Evolutionary conservation across 768 basidiomycete species (phyloP).

Genomic region (Porphyrellus cyaneotinctus): DNA sequence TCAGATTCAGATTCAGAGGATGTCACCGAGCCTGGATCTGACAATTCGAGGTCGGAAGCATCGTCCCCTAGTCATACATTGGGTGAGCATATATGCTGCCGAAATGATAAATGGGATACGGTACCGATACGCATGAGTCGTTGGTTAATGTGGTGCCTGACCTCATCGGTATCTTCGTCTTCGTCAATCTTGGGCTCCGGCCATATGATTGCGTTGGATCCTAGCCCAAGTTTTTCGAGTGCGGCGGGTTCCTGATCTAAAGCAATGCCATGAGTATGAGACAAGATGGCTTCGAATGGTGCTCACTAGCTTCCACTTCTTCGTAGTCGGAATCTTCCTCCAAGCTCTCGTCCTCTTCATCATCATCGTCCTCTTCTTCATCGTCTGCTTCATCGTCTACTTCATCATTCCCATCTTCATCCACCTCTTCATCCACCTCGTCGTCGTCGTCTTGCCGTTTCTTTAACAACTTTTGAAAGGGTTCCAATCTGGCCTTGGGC

Average conservation of each 20-base stretch:
- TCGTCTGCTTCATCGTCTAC: constrained; percentile 37
- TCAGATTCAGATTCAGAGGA: constrained; percentile 46
- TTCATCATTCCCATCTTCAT: constrained; percentile 24
- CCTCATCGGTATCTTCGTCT: constrained; percentile 58
- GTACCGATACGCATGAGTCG: constrained; percentile 74
- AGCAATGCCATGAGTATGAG: constrained; percentile 1
- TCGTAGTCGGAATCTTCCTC: constrained; percentile 57
- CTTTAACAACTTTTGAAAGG: constrained; percentile 73
- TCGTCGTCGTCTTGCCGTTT: constrained; percentile 34
- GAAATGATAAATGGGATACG: neutral
- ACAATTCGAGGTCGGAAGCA: constrained; percentile 56
- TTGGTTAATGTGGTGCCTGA: constrained; percentile 64
- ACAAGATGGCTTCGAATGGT: neutral
- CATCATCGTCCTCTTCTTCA: constrained; percentile 29
- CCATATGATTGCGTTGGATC: constrained; percentile 80
- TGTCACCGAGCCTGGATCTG: constrained; percentile 55
- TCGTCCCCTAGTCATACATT: constrained; percentile 44
- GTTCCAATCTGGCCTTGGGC: constrained; percentile 57
- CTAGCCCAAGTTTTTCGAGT: constrained; percentile 52
- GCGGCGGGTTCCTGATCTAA: constrained; percentile 48
- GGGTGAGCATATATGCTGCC: neutral
- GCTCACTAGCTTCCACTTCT: constrained; percentile 62
- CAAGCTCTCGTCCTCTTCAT: constrained; percentile 29
- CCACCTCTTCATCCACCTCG: constrained; percentile 28
- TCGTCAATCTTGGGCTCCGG: constrained; percentile 56